phyloP scores from a whole-genome alignment of 805 yeast species.

The Schwanniomyces occidentalis region DNA sequence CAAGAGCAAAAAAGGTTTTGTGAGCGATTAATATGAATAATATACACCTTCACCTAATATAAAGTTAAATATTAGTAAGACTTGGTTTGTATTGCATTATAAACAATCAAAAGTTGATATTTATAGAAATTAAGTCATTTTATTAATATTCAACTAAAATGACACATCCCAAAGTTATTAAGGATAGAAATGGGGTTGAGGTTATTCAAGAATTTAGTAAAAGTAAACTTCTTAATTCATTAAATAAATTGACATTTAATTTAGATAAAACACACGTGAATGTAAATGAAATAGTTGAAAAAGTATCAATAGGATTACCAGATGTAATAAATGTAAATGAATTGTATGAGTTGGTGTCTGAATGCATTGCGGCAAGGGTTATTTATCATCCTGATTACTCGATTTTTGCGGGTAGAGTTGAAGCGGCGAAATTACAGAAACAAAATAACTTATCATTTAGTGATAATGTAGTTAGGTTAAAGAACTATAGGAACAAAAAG shows the following conservation, averaged over 20 bases:
- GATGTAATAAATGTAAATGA: slow-evolving; percentile 15
- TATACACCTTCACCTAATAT: too few species aligned
- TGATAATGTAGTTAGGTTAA: slow-evolving; percentile 21
- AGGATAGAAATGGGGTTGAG: neutral
- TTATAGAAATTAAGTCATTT: too few species aligned
- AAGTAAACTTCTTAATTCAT: slow-evolving; percentile 9
- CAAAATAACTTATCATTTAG: slow-evolving; percentile 20
- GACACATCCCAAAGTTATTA: slow-evolving; percentile 2
- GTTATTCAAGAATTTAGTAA: slow-evolving; percentile 1
- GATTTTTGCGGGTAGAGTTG: slow-evolving; percentile 38
- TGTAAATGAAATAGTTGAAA: slow-evolving; percentile 16
- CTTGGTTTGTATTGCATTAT: too few species aligned
- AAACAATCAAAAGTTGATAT: too few species aligned
- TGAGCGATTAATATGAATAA: too few species aligned
- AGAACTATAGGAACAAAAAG: slow-evolving; percentile 10
- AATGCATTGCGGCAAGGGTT: slow-evolving; percentile 33
- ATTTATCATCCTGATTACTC: slow-evolving; percentile 38
- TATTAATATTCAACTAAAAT: neutral
- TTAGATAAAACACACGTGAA: slow-evolving; percentile 14
- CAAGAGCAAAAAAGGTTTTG: too few species aligned
- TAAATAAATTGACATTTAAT: slow-evolving; percentile 11
- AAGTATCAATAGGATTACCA: slow-evolving; percentile 20
- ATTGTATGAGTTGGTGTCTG: slow-evolving; percentile 30
- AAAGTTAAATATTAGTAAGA: too few species aligned
- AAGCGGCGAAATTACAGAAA: slow-evolving; percentile 28